Percentiles rank a stretch among this genome's conserved stretches.
phyloP scores from a whole-genome alignment of 2,329 filamentous ascomycete species.

The Exophiala phaeomuriformis region DNA sequence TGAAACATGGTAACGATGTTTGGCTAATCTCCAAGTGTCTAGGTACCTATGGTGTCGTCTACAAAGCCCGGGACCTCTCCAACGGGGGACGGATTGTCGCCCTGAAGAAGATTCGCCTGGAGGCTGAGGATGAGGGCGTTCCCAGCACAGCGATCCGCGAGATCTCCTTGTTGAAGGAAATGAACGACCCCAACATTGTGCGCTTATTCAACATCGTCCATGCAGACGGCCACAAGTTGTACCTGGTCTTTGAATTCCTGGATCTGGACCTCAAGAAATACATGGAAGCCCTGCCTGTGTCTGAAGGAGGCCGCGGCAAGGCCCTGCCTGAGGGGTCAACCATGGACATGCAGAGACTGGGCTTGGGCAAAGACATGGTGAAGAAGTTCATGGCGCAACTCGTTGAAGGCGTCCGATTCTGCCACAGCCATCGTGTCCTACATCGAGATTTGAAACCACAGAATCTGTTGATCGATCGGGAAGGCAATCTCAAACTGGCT shows the following conservation, averaged over 20 bases:
- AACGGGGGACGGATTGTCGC: slow-evolving; percentile 80
- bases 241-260: slow-evolving; percentile 86
- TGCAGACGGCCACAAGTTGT: slow-evolving; percentile 88
- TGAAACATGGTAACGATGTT: not conserved
- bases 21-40: not conserved
- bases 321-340: slow-evolving; percentile 71
- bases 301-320: slow-evolving; percentile 77
- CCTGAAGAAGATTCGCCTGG: slow-evolving; percentile 89
- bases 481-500: slow-evolving; percentile 82
- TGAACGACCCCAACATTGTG: slow-evolving; percentile 87
- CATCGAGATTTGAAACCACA: slow-evolving; percentile 88
- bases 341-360: slow-evolving; percentile 57
- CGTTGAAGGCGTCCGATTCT: slow-evolving; percentile 76
- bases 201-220: slow-evolving; percentile 86
- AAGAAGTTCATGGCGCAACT: slow-evolving; percentile 92
- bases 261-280: slow-evolving; percentile 92
- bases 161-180: slow-evolving; percentile 88
- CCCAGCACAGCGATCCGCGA: slow-evolving; percentile 89
- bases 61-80: slow-evolving; percentile 82
- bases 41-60: slow-evolving; percentile 94
- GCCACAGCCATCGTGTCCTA: slow-evolving; percentile 78
- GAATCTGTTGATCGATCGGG: slow-evolving; percentile 76
- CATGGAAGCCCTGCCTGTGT: slow-evolving; percentile 83
- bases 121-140: slow-evolving; percentile 90
- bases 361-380: slow-evolving; percentile 70